Conservation (phyloP, 352 stramenopile species). For the Pythium myriotylum region DNA sequence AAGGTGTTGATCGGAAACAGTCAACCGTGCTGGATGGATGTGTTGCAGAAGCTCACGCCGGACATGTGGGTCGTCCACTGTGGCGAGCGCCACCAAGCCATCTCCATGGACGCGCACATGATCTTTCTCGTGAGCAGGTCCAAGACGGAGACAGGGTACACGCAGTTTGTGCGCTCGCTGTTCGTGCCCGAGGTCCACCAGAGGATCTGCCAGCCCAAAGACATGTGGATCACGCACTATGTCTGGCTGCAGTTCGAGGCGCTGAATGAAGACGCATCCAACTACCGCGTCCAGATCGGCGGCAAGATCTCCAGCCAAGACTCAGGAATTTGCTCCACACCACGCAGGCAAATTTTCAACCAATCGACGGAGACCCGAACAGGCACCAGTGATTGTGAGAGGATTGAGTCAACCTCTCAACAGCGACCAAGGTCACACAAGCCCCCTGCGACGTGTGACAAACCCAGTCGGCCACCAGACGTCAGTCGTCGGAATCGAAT, state of each 20-base stretch:
- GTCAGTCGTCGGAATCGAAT: too few relatives aligned
- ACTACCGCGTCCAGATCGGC: too few relatives aligned
- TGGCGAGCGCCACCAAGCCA: background rate
- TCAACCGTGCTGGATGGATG: background rate
- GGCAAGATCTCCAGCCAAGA: too few relatives aligned
- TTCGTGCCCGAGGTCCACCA: background rate
- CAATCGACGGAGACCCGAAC: too few relatives aligned
- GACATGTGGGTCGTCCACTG: background rate
- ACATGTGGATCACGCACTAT: background rate
- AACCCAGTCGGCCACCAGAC: too few relatives aligned
- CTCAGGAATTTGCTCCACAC: too few relatives aligned
- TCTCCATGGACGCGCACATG: background rate
- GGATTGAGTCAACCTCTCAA: too few relatives aligned
- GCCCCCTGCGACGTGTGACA: too few relatives aligned
- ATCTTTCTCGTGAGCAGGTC: background rate
- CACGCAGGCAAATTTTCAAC: too few relatives aligned
- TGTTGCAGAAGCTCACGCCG: background rate
- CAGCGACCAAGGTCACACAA: too few relatives aligned
- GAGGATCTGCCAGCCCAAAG: background rate
- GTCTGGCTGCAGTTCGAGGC: background rate
- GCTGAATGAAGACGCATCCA: too few relatives aligned
- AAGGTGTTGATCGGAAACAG: constrained; percentile 4
- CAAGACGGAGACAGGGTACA: background rate
- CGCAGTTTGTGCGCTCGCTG: background rate
- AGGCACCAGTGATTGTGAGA: too few relatives aligned